phyloP scores from a whole-genome alignment of 139 green algal species.

The Klebsormidium nitens region DNA sequence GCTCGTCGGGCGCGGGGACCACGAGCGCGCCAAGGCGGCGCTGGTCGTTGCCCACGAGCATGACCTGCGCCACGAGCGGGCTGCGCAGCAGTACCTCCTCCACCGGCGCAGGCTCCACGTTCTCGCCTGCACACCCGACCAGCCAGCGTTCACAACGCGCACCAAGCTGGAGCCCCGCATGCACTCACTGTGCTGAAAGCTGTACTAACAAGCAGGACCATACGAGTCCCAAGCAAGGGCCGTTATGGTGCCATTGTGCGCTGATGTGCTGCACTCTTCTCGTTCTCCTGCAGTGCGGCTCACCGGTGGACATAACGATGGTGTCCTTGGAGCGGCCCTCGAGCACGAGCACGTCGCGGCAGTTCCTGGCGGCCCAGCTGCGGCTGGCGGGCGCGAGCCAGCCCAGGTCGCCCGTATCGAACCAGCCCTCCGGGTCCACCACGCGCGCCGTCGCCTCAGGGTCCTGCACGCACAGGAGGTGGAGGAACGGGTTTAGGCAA shows the following conservation, averaged over 20 bases:
- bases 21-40: constrained; percentile 58
- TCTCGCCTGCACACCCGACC: constrained; percentile 80
- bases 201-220: no score
- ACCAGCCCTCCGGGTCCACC: constrained; percentile 85
- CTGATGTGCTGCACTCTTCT: no score
- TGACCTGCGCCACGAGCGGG: constrained; percentile 62
- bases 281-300: no score
- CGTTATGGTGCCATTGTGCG: no score
- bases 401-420: constrained; percentile 94
- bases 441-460: constrained; percentile 60
- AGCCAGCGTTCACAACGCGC: no score
- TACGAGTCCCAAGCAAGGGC: no score
- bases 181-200: no score
- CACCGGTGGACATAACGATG: constrained; percentile 68
- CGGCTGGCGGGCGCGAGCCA: constrained; percentile 51
- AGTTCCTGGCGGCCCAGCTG: constrained; percentile 6
- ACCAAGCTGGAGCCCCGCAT: no score
- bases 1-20: constrained; percentile 50
- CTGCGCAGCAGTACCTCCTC: constrained; percentile 66
- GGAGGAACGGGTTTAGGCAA: no score
- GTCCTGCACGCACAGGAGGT: no score
- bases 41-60: constrained; percentile 69
- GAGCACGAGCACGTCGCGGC: constrained; percentile 38
- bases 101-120: constrained; percentile 82
- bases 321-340: constrained; percentile 83